phyloP scores from a whole-genome alignment of 257 asterid genomes.

The Solanum paucissectum region DNA sequence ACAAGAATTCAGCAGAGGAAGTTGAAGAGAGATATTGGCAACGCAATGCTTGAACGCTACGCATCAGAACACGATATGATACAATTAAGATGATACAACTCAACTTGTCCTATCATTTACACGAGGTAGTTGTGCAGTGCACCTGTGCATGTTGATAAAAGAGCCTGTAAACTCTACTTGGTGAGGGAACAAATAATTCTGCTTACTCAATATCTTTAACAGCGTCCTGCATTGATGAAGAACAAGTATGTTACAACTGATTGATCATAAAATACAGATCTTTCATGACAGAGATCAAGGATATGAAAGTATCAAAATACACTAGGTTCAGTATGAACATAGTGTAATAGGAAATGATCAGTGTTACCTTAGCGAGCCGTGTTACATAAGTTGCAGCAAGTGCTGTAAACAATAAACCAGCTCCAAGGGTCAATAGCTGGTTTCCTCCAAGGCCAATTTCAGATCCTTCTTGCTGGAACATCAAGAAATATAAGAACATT shows the following conservation, averaged over 20 bases:
- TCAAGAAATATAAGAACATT: not conserved
- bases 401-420: conserved; percentile 73
- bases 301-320: not conserved
- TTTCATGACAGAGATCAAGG: not conserved
- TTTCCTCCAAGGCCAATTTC: conserved; percentile 54
- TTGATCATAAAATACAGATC: not conserved
- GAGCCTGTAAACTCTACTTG: not conserved
- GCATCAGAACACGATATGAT: not conserved
- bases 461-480: conserved; percentile 75
- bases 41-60: not conserved
- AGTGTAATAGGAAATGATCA: not conserved
- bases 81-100: not conserved
- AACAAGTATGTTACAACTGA: not conserved
- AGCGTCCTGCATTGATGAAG: conserved; percentile 28
- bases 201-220: conserved; percentile 28
- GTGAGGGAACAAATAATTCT: not conserved
- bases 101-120: not conserved
- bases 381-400: conserved; percentile 82
- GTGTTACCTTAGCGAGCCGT: conserved; percentile 74
- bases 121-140: not conserved
- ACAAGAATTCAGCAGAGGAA: not conserved
- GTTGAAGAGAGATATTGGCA: not conserved
- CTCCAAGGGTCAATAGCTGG: conserved; percentile 53
- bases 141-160: not conserved
- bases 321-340: not conserved